Conservation (phyloP, 805 yeast genomes). For the Lipomyces yamadae region DNA sequence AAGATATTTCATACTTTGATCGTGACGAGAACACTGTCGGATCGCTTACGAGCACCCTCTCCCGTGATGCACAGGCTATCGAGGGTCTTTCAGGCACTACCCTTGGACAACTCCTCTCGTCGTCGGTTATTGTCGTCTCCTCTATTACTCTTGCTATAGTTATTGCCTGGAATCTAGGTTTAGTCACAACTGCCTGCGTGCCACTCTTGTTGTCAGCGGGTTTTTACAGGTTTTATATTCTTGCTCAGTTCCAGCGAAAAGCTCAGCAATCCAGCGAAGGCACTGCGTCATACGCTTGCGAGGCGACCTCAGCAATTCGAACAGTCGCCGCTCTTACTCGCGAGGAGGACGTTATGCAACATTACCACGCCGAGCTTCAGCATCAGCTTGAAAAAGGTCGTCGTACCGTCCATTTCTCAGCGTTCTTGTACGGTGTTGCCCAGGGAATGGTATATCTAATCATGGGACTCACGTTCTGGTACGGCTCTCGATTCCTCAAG, state of each 20-base stretch:
- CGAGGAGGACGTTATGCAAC: conserved; percentile 46
- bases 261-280: conserved; percentile 47
- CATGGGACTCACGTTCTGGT: conserved; percentile 50
- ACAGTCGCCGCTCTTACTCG: conserved; percentile 51
- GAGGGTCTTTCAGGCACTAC: conserved; percentile 51
- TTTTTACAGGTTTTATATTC: conserved; percentile 47
- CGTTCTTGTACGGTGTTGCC: conserved; percentile 45
- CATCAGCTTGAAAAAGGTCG: conserved; percentile 45
- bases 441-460: conserved; percentile 49
- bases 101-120: conserved; percentile 47
- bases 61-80: conserved; percentile 49
- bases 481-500: conserved; percentile 47
- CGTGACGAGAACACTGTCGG: conserved; percentile 48
- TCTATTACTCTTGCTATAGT: conserved; percentile 50
- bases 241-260: conserved; percentile 46
- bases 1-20: conserved; percentile 49
- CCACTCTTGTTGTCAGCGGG: conserved; percentile 47
- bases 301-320: conserved; percentile 48
- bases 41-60: conserved; percentile 47
- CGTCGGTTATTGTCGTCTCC: conserved; percentile 47
- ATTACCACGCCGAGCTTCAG: conserved; percentile 43
- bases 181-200: conserved; percentile 49
- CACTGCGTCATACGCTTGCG: conserved; percentile 50
- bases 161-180: conserved; percentile 49
- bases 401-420: conserved; percentile 41